phyloP scores from a whole-genome alignment of 1,284 basidiomycete genomes.

The Trametes sp. region DNA sequence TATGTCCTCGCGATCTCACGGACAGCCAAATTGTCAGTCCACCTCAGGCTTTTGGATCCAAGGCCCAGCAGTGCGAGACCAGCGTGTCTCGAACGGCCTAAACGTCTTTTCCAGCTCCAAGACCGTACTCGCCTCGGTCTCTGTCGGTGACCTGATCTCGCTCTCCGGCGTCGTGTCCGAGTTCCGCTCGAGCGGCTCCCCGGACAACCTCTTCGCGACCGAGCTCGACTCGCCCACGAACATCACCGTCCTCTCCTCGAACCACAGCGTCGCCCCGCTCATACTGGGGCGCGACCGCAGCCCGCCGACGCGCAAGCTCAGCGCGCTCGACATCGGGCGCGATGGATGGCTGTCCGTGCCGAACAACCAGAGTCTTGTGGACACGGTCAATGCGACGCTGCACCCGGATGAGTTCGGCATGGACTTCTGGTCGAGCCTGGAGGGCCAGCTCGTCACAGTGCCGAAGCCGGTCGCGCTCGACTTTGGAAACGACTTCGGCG shows the following conservation, averaged over 20 bases:
- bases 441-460: slow-evolving; percentile 64
- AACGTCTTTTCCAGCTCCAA: slow-evolving; percentile 56
- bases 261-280: slow-evolving; percentile 54
- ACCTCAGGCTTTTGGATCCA: slow-evolving; percentile 59
- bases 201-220: slow-evolving; percentile 59
- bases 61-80: slow-evolving; percentile 51
- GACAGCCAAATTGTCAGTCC: slow-evolving; percentile 15
- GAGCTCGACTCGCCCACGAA: slow-evolving; percentile 57
- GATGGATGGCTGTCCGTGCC: slow-evolving; percentile 64
- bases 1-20: neutral
- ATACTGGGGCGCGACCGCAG: slow-evolving; percentile 60
- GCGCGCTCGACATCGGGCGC: slow-evolving; percentile 55
- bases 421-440: slow-evolving; percentile 70
- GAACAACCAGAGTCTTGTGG: slow-evolving; percentile 57
- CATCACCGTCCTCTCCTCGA: slow-evolving; percentile 55
- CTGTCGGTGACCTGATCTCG: slow-evolving; percentile 58
- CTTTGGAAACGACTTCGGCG: slow-evolving; percentile 60
- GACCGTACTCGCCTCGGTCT: slow-evolving; percentile 50
- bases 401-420: slow-evolving; percentile 59
- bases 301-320: slow-evolving; percentile 60
- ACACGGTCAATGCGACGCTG: slow-evolving; percentile 53
- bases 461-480: slow-evolving; percentile 54
- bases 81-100: slow-evolving; percentile 50
- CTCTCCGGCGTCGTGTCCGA: slow-evolving; percentile 57
- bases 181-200: slow-evolving; percentile 52